Conservation (phyloP, 148 eudicot genomes). For the Bassia scoparia region DNA sequence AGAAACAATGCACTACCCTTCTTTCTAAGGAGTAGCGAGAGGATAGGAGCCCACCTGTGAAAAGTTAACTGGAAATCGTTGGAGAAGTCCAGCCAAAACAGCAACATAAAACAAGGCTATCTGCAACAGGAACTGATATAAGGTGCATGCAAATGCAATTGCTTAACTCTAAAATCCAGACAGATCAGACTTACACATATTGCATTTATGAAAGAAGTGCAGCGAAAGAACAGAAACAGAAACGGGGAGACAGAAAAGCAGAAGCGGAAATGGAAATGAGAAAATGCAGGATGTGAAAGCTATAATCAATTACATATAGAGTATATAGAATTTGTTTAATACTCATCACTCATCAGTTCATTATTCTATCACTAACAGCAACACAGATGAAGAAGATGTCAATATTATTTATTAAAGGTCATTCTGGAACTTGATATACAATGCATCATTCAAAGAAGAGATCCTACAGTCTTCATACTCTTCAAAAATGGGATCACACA, state of each 20-base stretch:
- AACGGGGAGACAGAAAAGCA: neutral
- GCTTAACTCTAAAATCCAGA: neutral
- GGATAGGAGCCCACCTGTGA: conserved; percentile 54
- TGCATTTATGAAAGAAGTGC: neutral
- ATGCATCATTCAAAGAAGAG: no score
- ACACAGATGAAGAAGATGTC: neutral
- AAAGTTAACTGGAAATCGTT: conserved; percentile 69
- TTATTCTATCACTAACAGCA: neutral
- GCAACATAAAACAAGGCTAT: conserved; percentile 79
- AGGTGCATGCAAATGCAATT: conserved; percentile 8
- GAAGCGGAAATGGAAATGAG: neutral
- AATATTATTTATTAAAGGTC: no score
- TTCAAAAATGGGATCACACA: neutral
- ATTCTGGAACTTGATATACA: no score
- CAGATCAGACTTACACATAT: conserved; percentile 2
- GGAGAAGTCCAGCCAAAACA: conserved; percentile 72
- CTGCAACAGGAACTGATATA: conserved; percentile 39
- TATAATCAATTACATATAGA: neutral
- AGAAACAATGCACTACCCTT: neutral
- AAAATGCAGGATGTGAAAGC: neutral
- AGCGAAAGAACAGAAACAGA: neutral
- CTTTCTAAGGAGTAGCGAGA: neutral
- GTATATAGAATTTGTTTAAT: no score
- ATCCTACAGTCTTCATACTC: no score
- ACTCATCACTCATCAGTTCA: neutral